Evolutionary conservation across 2,329 filamentous ascomycete species (phyloP).

Genomic region (Diplodia intermedia): DNA sequence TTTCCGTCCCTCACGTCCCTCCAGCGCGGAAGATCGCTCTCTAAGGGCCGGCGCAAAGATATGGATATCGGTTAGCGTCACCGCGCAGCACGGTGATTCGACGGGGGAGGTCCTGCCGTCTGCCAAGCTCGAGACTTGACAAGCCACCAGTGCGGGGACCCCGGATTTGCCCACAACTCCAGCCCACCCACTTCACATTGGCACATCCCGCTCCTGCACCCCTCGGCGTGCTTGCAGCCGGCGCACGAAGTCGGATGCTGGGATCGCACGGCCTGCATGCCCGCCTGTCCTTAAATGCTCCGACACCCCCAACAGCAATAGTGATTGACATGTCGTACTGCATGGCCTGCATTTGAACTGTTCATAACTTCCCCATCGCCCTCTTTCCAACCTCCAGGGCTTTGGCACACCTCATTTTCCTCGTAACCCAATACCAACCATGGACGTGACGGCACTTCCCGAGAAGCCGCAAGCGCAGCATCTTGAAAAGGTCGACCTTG

Average conservation of each 20-base stretch:
- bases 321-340: not conserved
- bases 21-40: not conserved
- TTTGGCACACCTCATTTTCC: too few species aligned
- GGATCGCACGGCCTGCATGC: not conserved
- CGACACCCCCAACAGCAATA: not conserved
- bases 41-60: not conserved
- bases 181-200: not conserved
- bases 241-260: not conserved
- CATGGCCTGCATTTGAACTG: too few species aligned
- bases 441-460: slow-evolving; percentile 3
- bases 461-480: slow-evolving; percentile 20
- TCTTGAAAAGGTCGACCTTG: slow-evolving; percentile 2
- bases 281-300: slow-evolving; percentile 1
- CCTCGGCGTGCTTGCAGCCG: not conserved
- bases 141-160: slow-evolving; percentile 26
- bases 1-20: slow-evolving; percentile 9
- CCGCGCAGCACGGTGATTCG: not conserved
- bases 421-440: not conserved
- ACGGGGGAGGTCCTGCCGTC: not conserved
- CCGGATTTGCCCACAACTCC: slow-evolving; percentile 4
- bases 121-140: slow-evolving; percentile 1
- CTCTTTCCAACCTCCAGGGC: too few species aligned
- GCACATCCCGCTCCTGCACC: not conserved
- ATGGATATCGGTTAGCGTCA: not conserved
- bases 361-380: not conserved